A percentile compares a stretch with the other conserved stretches of the same genome.
These are phyloP conservation scores for Arxiozyma slooffiae DNA, from an alignment of 1,139 yeast genomes.

Conservation along the genomic window DNA sequence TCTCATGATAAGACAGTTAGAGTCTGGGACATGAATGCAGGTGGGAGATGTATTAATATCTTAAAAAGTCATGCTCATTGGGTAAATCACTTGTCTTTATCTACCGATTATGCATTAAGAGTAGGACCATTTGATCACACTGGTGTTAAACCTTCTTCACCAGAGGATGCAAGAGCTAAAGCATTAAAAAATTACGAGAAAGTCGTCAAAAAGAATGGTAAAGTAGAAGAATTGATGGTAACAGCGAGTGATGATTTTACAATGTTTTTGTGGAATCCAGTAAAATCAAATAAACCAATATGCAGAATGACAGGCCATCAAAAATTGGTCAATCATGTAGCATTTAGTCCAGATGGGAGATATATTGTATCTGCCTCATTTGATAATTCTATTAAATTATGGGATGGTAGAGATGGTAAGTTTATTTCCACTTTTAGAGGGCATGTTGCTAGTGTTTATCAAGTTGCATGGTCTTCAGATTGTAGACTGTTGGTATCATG, in stretches of 20 bases:
- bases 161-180: constrained; percentile 47
- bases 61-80: constrained; percentile 91
- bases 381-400: constrained; percentile 85
- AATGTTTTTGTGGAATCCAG: constrained; percentile 95
- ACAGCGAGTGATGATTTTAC: constrained; percentile 97
- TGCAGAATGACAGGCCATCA: constrained; percentile 97
- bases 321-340: constrained; percentile 88
- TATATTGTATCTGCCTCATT: constrained; percentile 86
- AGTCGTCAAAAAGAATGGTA: constrained; percentile 65
- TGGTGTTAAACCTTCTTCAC: constrained; percentile 40
- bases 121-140: constrained; percentile 73
- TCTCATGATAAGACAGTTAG: constrained; percentile 93
- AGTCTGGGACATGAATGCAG: constrained; percentile 74
- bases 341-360: constrained; percentile 93
- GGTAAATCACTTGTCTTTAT: constrained; percentile 88
- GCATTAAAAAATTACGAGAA: constrained; percentile 67
- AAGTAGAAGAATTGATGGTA: constrained; percentile 67
- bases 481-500: constrained; percentile 83
- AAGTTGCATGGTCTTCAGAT: constrained; percentile 98
- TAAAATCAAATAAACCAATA: constrained; percentile 68
- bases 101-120: constrained; percentile 81
- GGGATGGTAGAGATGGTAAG: constrained; percentile 94
- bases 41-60: constrained; percentile 69
- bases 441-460: constrained; percentile 96
- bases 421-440: constrained; percentile 87